Base-by-base conservation (phyloP, 345 rosid genomes). In the Stellera chamaejasme region DNA sequence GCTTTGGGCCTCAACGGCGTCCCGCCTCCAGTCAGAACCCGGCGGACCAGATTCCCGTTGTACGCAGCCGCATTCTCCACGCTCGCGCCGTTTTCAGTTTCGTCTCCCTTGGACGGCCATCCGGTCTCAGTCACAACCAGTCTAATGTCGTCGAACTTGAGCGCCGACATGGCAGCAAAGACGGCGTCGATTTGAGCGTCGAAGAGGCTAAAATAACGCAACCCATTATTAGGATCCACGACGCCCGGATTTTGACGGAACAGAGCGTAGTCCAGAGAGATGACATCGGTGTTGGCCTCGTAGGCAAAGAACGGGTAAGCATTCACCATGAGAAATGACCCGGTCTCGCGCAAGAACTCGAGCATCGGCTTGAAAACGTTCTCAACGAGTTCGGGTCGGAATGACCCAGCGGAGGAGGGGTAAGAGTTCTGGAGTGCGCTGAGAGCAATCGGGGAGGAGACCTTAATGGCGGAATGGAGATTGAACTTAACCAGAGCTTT, bases 181-280 rank as follows among this genome's bases (percentile, higher is more conserved):
- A 93, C 97, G 66, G 99, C 97, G 66, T 93, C 99, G 69, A 93
- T 75, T 60, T 93, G 97, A 36, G 99, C 99, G 48, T 93, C 99
- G 15, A 93, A 93, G 49, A 93, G 87, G 59, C 67, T 89, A n/a
- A 79, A 83, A 60, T 93, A 93, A 0, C 95, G 60, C 2, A 82
- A 53, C 44, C 99, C 97, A 42, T 87, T 93, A 10, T 94, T 85
- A 10, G 96, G 27, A 60, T 93, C 99, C 45, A 79, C 90, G 16
- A 84, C 86, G 39, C 99, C 97, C 1, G 99, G 96, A 55, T 93
- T 93, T 50, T 93, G 95, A 42, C 92, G 69, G 36, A 93, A 80
- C 64, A 93, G 66, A 55, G 99, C 96, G 67, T 93, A 93, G 27
- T 87, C 96, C 7, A 89, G 61, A 2, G 99, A 79, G 48, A 93